These are phyloP conservation scores for Lenwebbia sp. DNA, from an alignment of 345 rosid genomes.

Conservation along the genomic window DNA sequence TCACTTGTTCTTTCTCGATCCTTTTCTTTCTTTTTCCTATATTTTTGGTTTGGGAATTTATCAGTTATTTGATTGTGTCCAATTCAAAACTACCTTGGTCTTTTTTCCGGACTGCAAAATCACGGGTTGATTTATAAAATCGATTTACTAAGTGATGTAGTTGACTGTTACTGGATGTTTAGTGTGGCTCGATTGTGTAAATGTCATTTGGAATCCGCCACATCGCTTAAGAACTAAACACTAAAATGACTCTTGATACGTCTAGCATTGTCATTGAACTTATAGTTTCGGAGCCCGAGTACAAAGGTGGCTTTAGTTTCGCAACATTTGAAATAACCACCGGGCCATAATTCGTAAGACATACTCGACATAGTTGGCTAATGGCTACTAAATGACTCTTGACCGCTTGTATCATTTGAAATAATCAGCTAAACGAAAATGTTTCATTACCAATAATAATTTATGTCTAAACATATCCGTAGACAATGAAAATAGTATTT, in stretches of 20 bases:
- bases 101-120: not conserved
- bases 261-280: not conserved
- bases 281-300: not conserved
- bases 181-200: not conserved
- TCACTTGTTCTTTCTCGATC: not conserved
- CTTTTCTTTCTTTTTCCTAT: not conserved
- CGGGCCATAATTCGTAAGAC: not conserved
- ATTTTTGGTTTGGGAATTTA: not conserved
- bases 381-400: too few species aligned
- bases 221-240: not conserved
- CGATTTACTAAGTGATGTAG: not conserved
- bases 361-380: not conserved
- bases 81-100: not conserved
- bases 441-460: too few species aligned
- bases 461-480: too few species aligned
- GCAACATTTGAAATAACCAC: not conserved
- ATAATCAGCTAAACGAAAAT: too few species aligned
- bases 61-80: not conserved
- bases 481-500: too few species aligned
- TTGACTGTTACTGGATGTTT: not conserved
- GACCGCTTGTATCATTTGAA: too few species aligned
- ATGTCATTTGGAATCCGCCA: accelerated
- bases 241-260: not conserved
- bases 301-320: not conserved
- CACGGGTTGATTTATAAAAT: not conserved